Percentiles rank a stretch among this genome's conserved stretches.
These are phyloP conservation scores for Nidularia sp. DNA, from an alignment of 768 basidiomycete genomes.

Conservation along the genomic window DNA sequence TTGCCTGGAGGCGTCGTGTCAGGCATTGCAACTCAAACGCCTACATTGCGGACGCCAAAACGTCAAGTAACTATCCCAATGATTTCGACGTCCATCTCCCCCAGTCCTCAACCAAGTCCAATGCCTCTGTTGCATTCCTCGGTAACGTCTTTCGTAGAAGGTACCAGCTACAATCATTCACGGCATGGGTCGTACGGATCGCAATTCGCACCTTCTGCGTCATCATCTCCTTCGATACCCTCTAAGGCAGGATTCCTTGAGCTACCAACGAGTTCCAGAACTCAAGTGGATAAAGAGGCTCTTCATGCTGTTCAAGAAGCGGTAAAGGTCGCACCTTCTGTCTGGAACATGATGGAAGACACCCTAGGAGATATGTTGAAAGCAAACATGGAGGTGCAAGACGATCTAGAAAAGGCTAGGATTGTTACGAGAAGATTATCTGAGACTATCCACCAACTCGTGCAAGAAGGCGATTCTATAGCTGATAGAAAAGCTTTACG, in stretches of 20 bases:
- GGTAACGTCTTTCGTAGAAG: too few species aligned
- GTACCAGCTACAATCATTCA: constrained; percentile 20
- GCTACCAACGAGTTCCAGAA: constrained; percentile 49
- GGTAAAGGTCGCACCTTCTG: constrained; percentile 72
- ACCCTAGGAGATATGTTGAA: constrained; percentile 44
- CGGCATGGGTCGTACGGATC: constrained; percentile 31
- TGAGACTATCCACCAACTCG: constrained; percentile 43
- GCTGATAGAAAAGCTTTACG: constrained; percentile 61
- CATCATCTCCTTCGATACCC: constrained; percentile 28
- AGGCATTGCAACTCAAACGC: constrained; percentile 27
- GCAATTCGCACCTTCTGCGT: constrained; percentile 28
- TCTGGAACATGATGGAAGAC: constrained; percentile 81
- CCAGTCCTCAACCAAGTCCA: too few species aligned
- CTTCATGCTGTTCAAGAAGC: constrained; percentile 76
- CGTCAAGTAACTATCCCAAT: constrained; percentile 37
- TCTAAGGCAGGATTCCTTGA: constrained; percentile 24
- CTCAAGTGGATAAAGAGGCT: constrained; percentile 73
- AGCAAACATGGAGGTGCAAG: constrained; percentile 35
- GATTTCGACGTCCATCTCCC: constrained; percentile 14
- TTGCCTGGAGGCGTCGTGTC: constrained; percentile 30
- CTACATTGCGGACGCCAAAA: constrained; percentile 47
- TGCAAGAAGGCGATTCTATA: constrained; percentile 53
- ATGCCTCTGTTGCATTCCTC: too few species aligned
- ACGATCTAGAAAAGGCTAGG: constrained; percentile 58
- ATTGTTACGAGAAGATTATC: constrained; percentile 60